Percentiles rank a stretch among this genome's conserved stretches.
Conservation (phyloP, 2,329 filamentous ascomycete genomes). For the Fusarium musae region DNA sequence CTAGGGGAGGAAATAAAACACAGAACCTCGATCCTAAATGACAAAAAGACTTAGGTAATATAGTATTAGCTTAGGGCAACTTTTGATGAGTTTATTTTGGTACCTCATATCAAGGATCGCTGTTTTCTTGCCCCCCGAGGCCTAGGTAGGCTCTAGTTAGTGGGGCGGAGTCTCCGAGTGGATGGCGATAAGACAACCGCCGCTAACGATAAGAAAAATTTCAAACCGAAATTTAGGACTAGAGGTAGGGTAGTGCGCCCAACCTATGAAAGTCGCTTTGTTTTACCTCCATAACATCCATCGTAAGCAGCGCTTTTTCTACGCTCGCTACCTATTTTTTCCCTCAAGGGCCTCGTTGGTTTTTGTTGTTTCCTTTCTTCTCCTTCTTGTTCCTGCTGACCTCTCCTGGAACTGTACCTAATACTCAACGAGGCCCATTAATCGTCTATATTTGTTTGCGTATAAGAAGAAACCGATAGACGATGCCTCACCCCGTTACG, state of each 20-base stretch:
- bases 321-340: conserved; percentile 30
- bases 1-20: too few relatives aligned
- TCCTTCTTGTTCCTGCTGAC: conserved; percentile 2
- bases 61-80: too few relatives aligned
- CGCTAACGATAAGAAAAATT: conserved; percentile 34
- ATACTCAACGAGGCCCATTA: conserved; percentile 37
- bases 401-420: conserved; percentile 14
- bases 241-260: conserved; percentile 11
- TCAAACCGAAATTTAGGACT: conserved; percentile 23
- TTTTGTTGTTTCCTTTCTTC: conserved; percentile 30
- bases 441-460: not conserved
- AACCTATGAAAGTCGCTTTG: conserved; percentile 29
- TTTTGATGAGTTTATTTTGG: too few relatives aligned
- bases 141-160: not conserved
- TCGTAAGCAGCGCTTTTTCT: conserved; percentile 39
- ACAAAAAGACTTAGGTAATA: too few relatives aligned
- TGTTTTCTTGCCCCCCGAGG: too few relatives aligned
- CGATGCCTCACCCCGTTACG: conserved; percentile 62
- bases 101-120: too few relatives aligned
- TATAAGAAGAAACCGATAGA: conserved; percentile 27
- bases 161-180: conserved; percentile 30
- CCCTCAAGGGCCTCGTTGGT: conserved; percentile 43
- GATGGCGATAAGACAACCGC: conserved; percentile 21
- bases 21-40: too few relatives aligned
- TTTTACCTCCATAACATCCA: conserved; percentile 27